A percentile compares a stretch with the other conserved stretches of the same genome.
Evolutionary conservation across 768 basidiomycete genomes (phyloP).

Genomic region (Suillus discolor): DNA sequence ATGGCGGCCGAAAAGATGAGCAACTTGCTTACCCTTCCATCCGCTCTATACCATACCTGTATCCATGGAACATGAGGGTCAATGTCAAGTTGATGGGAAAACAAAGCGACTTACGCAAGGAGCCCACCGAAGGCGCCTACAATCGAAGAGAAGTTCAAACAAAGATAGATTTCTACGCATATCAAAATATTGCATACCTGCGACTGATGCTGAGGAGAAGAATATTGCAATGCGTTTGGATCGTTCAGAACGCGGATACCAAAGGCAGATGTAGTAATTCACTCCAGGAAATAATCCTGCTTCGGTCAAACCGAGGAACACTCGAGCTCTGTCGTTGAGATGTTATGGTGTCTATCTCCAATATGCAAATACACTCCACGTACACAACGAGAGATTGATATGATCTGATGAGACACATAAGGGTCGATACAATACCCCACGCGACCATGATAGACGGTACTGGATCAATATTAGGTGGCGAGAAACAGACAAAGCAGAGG

Average conservation of each 20-base stretch:
- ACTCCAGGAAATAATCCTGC: conserved; percentile 46
- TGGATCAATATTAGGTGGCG: conserved; percentile 25
- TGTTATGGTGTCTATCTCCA: background rate
- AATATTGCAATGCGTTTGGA: conserved; percentile 62
- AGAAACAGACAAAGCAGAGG: background rate
- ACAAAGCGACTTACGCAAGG: conserved; percentile 38
- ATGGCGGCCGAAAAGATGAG: conserved; percentile 7
- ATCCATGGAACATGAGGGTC: background rate
- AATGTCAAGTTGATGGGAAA: background rate
- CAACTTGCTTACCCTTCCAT: conserved; percentile 38
- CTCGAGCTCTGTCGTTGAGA: conserved; percentile 32
- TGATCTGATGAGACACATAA: conserved; percentile 41
- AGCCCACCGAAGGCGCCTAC: conserved; percentile 50
- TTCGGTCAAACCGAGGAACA: conserved; percentile 51
- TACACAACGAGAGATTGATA: conserved; percentile 34
- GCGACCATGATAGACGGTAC: conserved; percentile 42
- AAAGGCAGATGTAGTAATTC: conserved; percentile 52
- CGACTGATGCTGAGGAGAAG: conserved; percentile 61
- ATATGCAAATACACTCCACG: conserved; percentile 14
- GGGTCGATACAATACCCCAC: conserved; percentile 42
- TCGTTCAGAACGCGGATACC: conserved; percentile 62
- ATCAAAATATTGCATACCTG: conserved; percentile 34
- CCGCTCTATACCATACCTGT: conserved; percentile 37
- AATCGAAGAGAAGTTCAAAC: background rate
- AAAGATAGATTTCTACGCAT: background rate